Base-by-base conservation (phyloP, 305 asterid genomes). In the Fraxinus dipetala region DNA sequence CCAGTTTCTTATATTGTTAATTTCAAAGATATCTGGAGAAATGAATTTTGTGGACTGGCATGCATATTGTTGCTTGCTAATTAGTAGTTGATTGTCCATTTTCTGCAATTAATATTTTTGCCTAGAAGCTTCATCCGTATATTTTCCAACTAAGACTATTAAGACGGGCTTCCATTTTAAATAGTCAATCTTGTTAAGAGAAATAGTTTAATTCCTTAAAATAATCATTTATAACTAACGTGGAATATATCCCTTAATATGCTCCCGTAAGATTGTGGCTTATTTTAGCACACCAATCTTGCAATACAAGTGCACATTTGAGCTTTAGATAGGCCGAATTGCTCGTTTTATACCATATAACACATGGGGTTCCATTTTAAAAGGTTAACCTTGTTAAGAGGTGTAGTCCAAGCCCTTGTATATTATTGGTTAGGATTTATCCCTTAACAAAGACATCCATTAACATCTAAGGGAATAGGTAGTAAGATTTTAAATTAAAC, bases 1-100 rank as follows among this genome's bases (percentile, higher is more conserved):
- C 73, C 32, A 28, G 11, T 54, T 73, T 69, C 76, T 45, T 6
- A 35, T 63, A 63, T 30, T 76, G 76, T 69, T 85, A 45, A 28
- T 76, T 75, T 61, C 31, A 38, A 35, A 65, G 32, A 59, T 72
- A 24, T 51, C 59, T 80, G 40, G 74, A 40, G 70, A 26, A 32
- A 54, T 2, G 24, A 35, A 30, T 45, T 45, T 6, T 76, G 22
- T 9, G 2, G 16, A 26, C 69, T 48, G 18, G 70, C 43, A 16
- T 76, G 38, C 74, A 67, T 7, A 63, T 67, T 28, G 6, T 28
- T 26, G 7, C 36, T 67, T 1, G 18, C 3, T 67, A 28, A 67
- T 28, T 26, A 11, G 36, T 13, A 67, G n/a, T 24, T 28, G 20
- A 10, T 24, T 26, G 6, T 67, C 36, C 36, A 26, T 65, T 67